A percentile compares a stretch with the other conserved stretches of the same genome.
Conservation (phyloP, 208 protist genomes). For the Ichthyophonus hoferi region DNA sequence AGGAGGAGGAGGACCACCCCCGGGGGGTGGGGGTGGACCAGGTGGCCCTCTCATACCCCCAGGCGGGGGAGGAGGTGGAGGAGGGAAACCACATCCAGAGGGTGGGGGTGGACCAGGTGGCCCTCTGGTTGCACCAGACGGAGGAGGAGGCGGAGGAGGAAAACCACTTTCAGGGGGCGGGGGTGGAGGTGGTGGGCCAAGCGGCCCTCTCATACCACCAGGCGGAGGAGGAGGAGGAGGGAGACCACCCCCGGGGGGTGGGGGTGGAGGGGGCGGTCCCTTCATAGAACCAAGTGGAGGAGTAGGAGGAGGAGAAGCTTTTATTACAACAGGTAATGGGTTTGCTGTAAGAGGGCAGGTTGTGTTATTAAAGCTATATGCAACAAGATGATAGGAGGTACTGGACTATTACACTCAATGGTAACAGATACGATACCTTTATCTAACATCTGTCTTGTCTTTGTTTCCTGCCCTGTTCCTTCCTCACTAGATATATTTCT, state of each 20-base stretch:
- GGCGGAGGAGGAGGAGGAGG: conserved; percentile 26
- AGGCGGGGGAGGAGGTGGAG: conserved; percentile 2
- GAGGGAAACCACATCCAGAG: no score
- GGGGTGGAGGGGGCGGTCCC: background rate
- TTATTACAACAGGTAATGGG: no score
- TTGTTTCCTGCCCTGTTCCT: no score
- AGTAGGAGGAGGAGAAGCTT: background rate
- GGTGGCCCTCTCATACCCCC: background rate
- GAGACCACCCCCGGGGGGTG: background rate
- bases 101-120: conserved; percentile 10
- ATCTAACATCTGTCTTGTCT: no score
- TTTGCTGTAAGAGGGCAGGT: no score
- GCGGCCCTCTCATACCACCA: background rate
- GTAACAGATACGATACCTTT: no score
- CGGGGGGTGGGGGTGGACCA: background rate
- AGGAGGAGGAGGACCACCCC: conserved; percentile 8
- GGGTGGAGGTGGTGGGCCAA: conserved; percentile 28
- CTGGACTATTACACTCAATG: no score
- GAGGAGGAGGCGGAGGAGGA: conserved; percentile 21
- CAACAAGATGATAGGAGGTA: no score
- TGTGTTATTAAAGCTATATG: no score
- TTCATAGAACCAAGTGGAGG: background rate
- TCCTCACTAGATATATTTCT: no score
- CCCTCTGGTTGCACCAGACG: background rate
- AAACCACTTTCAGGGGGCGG: background rate